Evolutionary conservation across 2,329 filamentous ascomycete species (phyloP).

Genomic region (Arachnomyces sp.): DNA sequence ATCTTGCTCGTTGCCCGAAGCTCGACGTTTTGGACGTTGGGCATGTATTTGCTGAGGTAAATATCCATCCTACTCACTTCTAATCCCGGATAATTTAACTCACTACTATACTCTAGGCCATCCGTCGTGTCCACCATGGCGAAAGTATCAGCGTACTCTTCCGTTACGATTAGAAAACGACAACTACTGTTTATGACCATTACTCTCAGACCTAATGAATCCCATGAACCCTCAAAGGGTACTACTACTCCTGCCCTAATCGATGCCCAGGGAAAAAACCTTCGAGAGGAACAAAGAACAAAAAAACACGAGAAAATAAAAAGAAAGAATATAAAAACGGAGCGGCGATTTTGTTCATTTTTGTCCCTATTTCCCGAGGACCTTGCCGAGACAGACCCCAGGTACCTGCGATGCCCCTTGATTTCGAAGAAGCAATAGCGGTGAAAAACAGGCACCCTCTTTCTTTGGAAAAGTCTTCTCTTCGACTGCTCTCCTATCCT

Average conservation of each 20-base stretch:
- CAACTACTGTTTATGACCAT: neutral
- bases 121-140: conserved; percentile 90
- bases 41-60: conserved; percentile 76
- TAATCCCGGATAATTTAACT: conserved; percentile 19
- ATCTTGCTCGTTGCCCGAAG: conserved; percentile 70
- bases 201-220: neutral
- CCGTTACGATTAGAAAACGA: conserved; percentile 56
- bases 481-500: neutral
- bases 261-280: neutral
- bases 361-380: neutral
- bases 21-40: conserved; percentile 87
- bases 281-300: no score
- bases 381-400: neutral
- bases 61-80: conserved; percentile 12
- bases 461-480: neutral
- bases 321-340: conserved; percentile 1
- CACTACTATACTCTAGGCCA: conserved; percentile 49
- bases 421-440: neutral
- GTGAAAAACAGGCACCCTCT: conserved; percentile 1
- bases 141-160: conserved; percentile 97
- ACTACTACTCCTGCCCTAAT: neutral
- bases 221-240: neutral
- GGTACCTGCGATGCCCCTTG: neutral
- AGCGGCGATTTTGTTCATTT: neutral
- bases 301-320: no score